Evolutionary conservation across 768 basidiomycete genomes (phyloP).

Genomic region (Porphyrellus cyaneotinctus): DNA sequence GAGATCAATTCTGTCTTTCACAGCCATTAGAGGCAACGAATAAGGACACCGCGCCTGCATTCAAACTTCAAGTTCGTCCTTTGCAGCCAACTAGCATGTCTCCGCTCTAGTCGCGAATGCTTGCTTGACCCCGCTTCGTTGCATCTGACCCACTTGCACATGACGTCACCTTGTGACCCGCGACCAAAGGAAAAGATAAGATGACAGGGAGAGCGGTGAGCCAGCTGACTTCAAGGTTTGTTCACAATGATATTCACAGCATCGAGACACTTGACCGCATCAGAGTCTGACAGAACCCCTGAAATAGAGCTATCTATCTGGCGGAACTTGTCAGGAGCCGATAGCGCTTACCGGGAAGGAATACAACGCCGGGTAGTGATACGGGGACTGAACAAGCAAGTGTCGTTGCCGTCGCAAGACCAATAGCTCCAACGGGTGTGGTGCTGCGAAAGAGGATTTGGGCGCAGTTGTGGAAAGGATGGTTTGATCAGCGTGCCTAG

Average conservation of each 20-base stretch:
- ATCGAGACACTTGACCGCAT: constrained; percentile 40
- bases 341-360: constrained; percentile 41
- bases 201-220: constrained; percentile 31
- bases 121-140: constrained; percentile 39
- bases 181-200: constrained; percentile 50
- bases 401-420: constrained; percentile 42
- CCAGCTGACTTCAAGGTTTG: constrained; percentile 26
- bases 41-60: not conserved
- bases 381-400: constrained; percentile 44
- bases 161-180: constrained; percentile 47
- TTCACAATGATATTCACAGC: constrained; percentile 39
- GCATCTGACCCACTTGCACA: constrained; percentile 43
- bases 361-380: constrained; percentile 46
- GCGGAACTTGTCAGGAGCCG: not conserved
- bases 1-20: not conserved
- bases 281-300: constrained; percentile 43
- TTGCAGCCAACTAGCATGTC: constrained; percentile 40
- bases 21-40: not conserved
- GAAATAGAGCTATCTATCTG: not conserved
- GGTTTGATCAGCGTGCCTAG: constrained; percentile 49
- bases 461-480: constrained; percentile 50
- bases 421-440: constrained; percentile 40
- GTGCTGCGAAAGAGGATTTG: constrained; percentile 35
- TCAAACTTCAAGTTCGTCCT: constrained; percentile 27
- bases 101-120: constrained; percentile 42